Evolutionary conservation across 768 basidiomycete genomes (phyloP).

Genomic region (Boletus coccyginus): DNA sequence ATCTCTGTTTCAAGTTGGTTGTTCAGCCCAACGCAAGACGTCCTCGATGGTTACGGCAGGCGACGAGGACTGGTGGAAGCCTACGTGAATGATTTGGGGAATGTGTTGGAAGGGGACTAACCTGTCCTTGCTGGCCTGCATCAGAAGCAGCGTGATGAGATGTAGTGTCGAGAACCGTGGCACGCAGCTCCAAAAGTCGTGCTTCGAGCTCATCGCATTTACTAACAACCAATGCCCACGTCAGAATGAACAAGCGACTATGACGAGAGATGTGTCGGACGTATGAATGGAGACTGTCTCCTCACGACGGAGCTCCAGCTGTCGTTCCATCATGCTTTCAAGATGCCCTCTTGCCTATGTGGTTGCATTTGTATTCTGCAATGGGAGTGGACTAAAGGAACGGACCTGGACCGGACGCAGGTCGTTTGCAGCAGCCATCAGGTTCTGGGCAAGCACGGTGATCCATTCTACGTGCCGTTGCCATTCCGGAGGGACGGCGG

Average conservation of each 20-base stretch:
- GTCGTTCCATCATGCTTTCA: conserved; percentile 77
- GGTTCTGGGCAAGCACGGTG: conserved; percentile 73
- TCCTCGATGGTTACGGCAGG: conserved; percentile 32
- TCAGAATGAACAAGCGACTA: conserved; percentile 3
- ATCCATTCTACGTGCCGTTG: conserved; percentile 78
- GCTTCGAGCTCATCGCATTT: conserved; percentile 72
- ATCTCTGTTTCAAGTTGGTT: conserved; percentile 25
- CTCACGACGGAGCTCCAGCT: conserved; percentile 68
- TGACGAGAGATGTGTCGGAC: conserved; percentile 41
- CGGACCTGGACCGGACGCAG: conserved; percentile 81
- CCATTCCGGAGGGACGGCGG: conserved; percentile 61
- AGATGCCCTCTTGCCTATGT: conserved; percentile 74
- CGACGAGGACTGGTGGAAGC: conserved; percentile 7
- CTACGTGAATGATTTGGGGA: not conserved
- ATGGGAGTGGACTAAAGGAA: conserved; percentile 3
- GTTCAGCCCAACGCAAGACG: conserved; percentile 59
- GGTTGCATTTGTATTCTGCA: not conserved
- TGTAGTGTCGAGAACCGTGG: conserved; percentile 14
- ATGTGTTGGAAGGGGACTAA: conserved; percentile 1
- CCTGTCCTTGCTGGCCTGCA: conserved; percentile 14
- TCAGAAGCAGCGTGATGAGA: not conserved
- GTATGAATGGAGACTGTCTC: conserved; percentile 68
- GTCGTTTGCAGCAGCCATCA: conserved; percentile 89
- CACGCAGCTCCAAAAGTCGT: conserved; percentile 56
- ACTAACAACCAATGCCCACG: conserved; percentile 32